phyloP scores from a whole-genome alignment of 2,329 filamentous ascomycete species.

The Piedraia hortae region DNA sequence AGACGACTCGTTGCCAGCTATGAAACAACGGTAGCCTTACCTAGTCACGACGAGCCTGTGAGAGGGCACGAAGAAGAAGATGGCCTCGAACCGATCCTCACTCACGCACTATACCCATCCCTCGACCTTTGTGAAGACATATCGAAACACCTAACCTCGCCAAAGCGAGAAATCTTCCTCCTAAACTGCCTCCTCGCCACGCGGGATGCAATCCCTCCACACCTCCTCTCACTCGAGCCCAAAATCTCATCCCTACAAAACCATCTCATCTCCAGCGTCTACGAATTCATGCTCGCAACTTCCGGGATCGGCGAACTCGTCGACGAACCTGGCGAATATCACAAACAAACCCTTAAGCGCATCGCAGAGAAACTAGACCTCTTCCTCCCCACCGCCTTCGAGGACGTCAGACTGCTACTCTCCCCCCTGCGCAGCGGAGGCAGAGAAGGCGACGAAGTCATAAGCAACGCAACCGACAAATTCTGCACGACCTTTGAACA shows the following conservation, averaged over 20 bases:
- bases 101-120: no score
- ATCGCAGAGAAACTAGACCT: conserved; percentile 59
- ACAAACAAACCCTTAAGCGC: no score
- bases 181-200: conserved; percentile 43
- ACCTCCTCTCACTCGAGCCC: conserved; percentile 27
- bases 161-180: conserved; percentile 29
- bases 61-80: conserved; percentile 47
- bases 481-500: conserved; percentile 76
- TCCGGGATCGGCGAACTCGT: conserved; percentile 35
- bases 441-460: no score
- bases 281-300: conserved; percentile 39
- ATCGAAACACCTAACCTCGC: conserved; percentile 20
- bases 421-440: conserved; percentile 40
- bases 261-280: conserved; percentile 29
- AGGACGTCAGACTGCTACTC: conserved; percentile 69
- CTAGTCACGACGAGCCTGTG: conserved; percentile 24
- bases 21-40: conserved; percentile 45
- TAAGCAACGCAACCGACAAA: conserved; percentile 51
- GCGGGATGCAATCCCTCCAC: conserved; percentile 26
- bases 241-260: conserved; percentile 11
- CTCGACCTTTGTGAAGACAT: no score
- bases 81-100: conserved; percentile 64
- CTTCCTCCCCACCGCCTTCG: conserved; percentile 74
- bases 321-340: conserved; percentile 12
- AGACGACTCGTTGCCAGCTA: conserved; percentile 60